Conservation (phyloP, 768 basidiomycete genomes). For the Russula sp. region DNA sequence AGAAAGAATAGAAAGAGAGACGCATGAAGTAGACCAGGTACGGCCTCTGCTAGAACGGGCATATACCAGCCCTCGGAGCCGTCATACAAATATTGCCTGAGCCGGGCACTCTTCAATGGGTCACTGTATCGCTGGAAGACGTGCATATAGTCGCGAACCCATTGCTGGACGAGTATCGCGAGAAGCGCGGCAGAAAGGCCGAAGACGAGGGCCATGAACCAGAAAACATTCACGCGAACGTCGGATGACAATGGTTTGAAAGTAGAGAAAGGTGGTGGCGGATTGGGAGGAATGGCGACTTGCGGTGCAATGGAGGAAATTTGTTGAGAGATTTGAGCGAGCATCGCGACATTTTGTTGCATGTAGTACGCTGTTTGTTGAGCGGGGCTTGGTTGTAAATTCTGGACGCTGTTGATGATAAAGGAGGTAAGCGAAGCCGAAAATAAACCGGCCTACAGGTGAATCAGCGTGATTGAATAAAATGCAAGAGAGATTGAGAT, state of each 20-base stretch:
- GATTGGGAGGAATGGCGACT: not conserved
- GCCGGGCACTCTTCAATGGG: constrained; percentile 33
- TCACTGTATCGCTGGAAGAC: constrained; percentile 29
- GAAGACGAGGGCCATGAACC: constrained; percentile 35
- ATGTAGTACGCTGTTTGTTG: constrained; percentile 1
- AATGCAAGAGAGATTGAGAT: not conserved
- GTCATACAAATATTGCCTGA: constrained; percentile 35
- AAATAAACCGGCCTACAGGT: not conserved
- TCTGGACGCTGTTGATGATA: not conserved
- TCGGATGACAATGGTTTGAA: constrained; percentile 29
- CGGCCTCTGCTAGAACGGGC: constrained; percentile 36
- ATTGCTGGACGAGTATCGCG: constrained; percentile 45
- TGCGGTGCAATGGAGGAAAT: not conserved
- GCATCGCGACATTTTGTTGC: not conserved
- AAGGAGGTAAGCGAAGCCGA: not conserved
- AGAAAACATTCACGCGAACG: constrained; percentile 37
- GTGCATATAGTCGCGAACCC: constrained; percentile 37
- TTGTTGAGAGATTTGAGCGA: constrained; percentile 14
- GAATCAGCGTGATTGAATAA: not conserved
- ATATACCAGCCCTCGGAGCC: constrained; percentile 39
- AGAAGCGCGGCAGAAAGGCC: constrained; percentile 40
- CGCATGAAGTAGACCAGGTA: constrained; percentile 45
- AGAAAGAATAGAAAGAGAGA: constrained; percentile 47
- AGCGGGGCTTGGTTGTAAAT: not conserved
- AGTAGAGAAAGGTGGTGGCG: not conserved